These are phyloP conservation scores for Glycine soja DNA, from an alignment of 306 rosid genomes.

Conservation along the genomic window DNA sequence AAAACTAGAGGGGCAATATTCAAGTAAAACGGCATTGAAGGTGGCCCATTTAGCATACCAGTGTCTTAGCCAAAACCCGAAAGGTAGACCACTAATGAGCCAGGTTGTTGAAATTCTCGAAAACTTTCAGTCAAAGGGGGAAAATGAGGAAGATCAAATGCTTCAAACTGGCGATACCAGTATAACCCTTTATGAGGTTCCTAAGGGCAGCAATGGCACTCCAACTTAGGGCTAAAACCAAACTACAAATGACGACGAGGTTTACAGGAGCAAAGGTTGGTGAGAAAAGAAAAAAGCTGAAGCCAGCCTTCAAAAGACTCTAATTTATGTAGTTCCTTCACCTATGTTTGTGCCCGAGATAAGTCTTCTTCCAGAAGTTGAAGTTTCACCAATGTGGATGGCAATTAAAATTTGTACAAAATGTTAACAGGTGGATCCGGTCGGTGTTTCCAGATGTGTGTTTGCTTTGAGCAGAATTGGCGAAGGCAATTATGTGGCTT, in stretches of 20 bases:
- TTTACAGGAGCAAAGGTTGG: neutral
- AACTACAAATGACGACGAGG: neutral
- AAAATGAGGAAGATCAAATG: slow-evolving; percentile 59
- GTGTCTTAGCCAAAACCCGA: slow-evolving; percentile 94
- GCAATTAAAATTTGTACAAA: slow-evolving; percentile 38
- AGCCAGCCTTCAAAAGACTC: slow-evolving; percentile 48
- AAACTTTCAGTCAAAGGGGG: slow-evolving; percentile 60
- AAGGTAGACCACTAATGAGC: slow-evolving; percentile 89
- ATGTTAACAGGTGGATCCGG: too few species aligned
- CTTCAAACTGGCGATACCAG: slow-evolving; percentile 68
- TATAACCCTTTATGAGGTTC: slow-evolving; percentile 77
- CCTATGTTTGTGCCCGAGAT: slow-evolving; percentile 40
- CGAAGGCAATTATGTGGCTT: slow-evolving; percentile 43
- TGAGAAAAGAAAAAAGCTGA: slow-evolving; percentile 42
- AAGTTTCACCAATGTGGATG: slow-evolving; percentile 44
- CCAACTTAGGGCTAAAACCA: slow-evolving; percentile 41
- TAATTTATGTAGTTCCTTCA: slow-evolving; percentile 25
- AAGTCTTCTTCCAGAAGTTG: slow-evolving; percentile 49
- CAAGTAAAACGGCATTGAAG: slow-evolving; percentile 65
- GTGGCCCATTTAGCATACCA: slow-evolving; percentile 81
- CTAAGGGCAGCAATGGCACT: slow-evolving; percentile 52
- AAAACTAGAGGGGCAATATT: slow-evolving; percentile 83
- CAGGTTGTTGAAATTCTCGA: slow-evolving; percentile 82
- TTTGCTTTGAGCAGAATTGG: slow-evolving; percentile 41
- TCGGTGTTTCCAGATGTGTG: slow-evolving; percentile 42